Evolutionary conservation across 139 green algal genomes (phyloP), one percentile per base, ranked within the genome.

Genomic region (Coelastrella sp.): DNA sequence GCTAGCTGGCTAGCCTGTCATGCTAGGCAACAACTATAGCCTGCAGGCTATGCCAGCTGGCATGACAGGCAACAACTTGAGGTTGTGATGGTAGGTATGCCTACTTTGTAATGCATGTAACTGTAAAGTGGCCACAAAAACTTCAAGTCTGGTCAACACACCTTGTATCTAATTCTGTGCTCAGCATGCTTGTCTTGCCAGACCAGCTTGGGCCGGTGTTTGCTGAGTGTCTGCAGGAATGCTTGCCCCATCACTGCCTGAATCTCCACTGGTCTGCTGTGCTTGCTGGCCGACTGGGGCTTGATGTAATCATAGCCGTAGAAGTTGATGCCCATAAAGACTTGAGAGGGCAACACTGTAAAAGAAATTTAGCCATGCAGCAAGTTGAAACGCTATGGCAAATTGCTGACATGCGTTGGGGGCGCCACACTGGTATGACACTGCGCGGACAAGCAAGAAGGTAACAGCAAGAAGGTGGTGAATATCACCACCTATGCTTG

Each of bases 251-350:
- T 25, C 10, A 93, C 73, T 0, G 89, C 68, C 4, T 90, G 82
- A 10, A 65, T 49, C 7, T 58, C n/a, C 6, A 6, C 17, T 6
- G 74, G 22, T 59, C 35, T 72, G 27, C 56, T 83, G n/a, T 84
- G 87, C 8, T 68, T 58, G 10, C 10, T 65, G n/a, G 22, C 17
- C 12, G 6, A 8, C 25, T 61, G 78, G 19, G 76, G 56, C 35
- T 74, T 57, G 20, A 12, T 78, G 56, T 87, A 95, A n/a, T 95
- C 87, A 22, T 84, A 87, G 56, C 94, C 94, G 80, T 95, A 96
- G 57, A 95, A 96, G 58, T 95, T 95, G 19, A 94, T 9, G 0
- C 95, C 95, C 15, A 73, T 82, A 10, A 87, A 60, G 9, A 89
- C 10, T 7, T 58, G 81, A 11, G 60, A 11, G 4, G 78, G 66